phyloP scores from a whole-genome alignment of 345 rosid species.

The Mangifera indica region DNA sequence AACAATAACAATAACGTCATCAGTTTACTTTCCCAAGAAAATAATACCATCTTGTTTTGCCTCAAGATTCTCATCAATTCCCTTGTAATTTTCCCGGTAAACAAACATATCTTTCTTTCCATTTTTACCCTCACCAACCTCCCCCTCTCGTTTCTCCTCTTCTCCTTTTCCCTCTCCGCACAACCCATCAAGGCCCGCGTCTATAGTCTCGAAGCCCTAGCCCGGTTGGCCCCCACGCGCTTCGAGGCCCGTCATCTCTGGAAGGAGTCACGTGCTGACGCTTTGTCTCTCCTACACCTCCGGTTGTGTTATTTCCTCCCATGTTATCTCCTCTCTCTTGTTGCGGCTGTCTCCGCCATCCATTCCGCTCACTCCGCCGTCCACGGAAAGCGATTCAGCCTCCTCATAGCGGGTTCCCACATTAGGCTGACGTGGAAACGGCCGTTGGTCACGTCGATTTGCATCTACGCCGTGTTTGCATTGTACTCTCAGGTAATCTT shows the following conservation, averaged over 20 bases:
- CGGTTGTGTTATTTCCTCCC: constrained; percentile 50
- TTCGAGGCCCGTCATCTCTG: constrained; percentile 64
- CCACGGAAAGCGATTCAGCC: constrained; percentile 27
- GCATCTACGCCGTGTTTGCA: constrained; percentile 43
- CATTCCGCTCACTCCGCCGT: constrained; percentile 29
- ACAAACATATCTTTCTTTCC: constrained; percentile 44
- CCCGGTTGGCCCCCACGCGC: constrained; percentile 43
- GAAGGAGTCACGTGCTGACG: constrained; percentile 59
- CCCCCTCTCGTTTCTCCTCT: constrained; percentile 58
- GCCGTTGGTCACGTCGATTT: constrained; percentile 49
- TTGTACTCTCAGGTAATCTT: constrained; percentile 36
- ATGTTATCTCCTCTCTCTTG: constrained; percentile 49
- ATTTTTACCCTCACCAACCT: constrained; percentile 46
- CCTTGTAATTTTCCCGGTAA: constrained; percentile 39
- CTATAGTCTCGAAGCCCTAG: constrained; percentile 55
- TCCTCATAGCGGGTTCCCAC: constrained; percentile 29
- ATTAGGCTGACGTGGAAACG: constrained; percentile 39
- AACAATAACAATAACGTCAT: background rate
- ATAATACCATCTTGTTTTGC: background rate
- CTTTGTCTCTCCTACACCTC: constrained; percentile 56
- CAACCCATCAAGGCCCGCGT: constrained; percentile 51
- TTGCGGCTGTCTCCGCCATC: constrained; percentile 39
- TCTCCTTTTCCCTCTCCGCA: constrained; percentile 51
- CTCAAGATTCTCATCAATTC: constrained; percentile 36
- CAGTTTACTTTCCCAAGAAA: background rate